Evolutionary conservation across 1,284 basidiomycete genomes (phyloP).

Genomic region (Rhodotorula sp.): DNA sequence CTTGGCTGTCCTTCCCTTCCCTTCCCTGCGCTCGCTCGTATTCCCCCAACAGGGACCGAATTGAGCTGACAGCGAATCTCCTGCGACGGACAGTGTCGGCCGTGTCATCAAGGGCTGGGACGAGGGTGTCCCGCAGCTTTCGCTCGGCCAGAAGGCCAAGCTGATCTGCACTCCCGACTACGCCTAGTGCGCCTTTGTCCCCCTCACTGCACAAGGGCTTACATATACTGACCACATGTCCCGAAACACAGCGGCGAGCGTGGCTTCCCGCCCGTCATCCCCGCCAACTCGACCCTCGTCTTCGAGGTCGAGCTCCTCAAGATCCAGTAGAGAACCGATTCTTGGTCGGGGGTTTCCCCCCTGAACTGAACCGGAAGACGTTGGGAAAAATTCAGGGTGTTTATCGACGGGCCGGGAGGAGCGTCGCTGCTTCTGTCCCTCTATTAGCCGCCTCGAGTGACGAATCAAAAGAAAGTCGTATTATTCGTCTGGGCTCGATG

Average conservation of each 20-base stretch:
- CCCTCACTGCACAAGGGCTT: too few relatives aligned
- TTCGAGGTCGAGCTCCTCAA: constrained; percentile 51
- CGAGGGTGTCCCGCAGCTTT: constrained; percentile 52
- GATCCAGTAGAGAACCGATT: constrained; percentile 46
- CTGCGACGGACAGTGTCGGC: constrained; percentile 40
- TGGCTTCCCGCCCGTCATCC: constrained; percentile 48
- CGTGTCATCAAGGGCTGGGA: constrained; percentile 50
- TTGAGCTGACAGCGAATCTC: not conserved
- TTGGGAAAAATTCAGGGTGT: too few relatives aligned
- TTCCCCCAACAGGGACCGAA: too few relatives aligned
- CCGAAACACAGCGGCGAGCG: constrained; percentile 32
- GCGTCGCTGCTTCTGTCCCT: too few relatives aligned
- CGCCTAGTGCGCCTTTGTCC: constrained; percentile 26
- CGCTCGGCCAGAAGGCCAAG: constrained; percentile 48
- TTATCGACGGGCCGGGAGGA: too few relatives aligned
- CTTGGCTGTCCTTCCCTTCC: not conserved
- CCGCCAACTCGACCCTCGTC: constrained; percentile 44
- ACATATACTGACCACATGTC: too few relatives aligned
- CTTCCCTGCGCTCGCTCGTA: not conserved
- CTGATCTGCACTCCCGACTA: constrained; percentile 49
- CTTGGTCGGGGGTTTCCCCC: too few relatives aligned
- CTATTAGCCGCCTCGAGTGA: too few relatives aligned
- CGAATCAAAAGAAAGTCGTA: not conserved
- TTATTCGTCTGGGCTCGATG: not conserved
- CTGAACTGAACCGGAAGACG: too few relatives aligned